Evolutionary conservation across 116 monocot genomes (phyloP).

Genomic region (Cymodocea nodosa): DNA sequence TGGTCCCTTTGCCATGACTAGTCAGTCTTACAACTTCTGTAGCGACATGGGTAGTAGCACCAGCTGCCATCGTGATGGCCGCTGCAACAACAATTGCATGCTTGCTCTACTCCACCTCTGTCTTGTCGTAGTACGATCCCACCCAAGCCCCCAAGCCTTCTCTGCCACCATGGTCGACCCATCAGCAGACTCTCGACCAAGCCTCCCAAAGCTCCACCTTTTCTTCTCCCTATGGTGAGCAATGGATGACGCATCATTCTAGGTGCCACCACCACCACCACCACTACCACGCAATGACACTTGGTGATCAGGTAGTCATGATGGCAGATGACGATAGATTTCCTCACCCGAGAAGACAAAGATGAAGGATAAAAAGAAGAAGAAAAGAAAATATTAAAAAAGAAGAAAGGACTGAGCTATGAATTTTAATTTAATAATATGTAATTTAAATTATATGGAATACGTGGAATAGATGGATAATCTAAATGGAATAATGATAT

Average conservation of each 20-base stretch:
- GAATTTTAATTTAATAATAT: no score
- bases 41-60: slow-evolving; percentile 64
- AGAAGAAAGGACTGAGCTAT: no score
- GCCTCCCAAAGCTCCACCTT: slow-evolving; percentile 47
- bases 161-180: background rate
- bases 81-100: slow-evolving; percentile 17
- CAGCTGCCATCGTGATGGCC: slow-evolving; percentile 35
- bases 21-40: slow-evolving; percentile 20
- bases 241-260: background rate
- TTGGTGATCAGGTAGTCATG: no score
- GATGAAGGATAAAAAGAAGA: no score
- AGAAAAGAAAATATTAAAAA: no score
- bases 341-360: no score
- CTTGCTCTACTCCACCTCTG: slow-evolving; percentile 12
- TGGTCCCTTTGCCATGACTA: slow-evolving; percentile 3
- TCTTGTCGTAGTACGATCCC: slow-evolving; percentile 13
- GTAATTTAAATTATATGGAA: no score
- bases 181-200: slow-evolving; percentile 14
- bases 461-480: no score
- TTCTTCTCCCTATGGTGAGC: slow-evolving; percentile 26
- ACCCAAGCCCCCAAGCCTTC: background rate
- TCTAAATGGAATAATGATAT: no score
- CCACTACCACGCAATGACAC: no score
- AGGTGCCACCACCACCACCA: background rate
- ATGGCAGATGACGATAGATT: no score